A percentile compares a stretch with the other conserved stretches of the same genome.
phyloP scores from a whole-genome alignment of 768 basidiomycete species.

The Suillus bovinus region DNA sequence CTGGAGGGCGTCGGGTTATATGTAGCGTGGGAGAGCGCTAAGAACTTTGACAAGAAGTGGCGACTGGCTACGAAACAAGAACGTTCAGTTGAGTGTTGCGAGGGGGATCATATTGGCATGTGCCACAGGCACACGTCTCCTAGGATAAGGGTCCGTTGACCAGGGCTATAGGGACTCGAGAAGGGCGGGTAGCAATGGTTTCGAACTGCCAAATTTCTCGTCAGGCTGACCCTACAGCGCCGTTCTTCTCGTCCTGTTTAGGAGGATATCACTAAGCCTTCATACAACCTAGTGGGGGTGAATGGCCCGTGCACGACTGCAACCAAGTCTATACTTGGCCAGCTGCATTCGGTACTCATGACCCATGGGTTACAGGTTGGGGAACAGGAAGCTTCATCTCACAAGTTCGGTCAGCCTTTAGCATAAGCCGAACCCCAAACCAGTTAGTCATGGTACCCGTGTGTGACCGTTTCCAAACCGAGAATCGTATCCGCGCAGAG shows the following conservation, averaged over 20 bases:
- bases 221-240: neutral
- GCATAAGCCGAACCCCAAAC: neutral
- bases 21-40: neutral
- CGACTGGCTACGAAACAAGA: neutral
- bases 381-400: neutral
- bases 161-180: neutral
- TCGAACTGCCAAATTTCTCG: neutral
- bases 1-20: neutral
- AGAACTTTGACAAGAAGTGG: neutral
- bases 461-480: neutral
- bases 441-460: neutral
- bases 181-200: neutral
- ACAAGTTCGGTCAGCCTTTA: neutral
- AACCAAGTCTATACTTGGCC: no score
- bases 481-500: neutral
- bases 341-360: no score
- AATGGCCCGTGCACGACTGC: no score
- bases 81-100: neutral
- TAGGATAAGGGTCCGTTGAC: neutral
- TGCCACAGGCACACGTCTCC: neutral
- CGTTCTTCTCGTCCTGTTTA: no score
- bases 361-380: neutral
- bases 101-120: neutral
- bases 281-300: no score
- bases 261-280: no score